phyloP scores from a whole-genome alignment of 177 flowering plant species.

The Vitis hybrid region DNA sequence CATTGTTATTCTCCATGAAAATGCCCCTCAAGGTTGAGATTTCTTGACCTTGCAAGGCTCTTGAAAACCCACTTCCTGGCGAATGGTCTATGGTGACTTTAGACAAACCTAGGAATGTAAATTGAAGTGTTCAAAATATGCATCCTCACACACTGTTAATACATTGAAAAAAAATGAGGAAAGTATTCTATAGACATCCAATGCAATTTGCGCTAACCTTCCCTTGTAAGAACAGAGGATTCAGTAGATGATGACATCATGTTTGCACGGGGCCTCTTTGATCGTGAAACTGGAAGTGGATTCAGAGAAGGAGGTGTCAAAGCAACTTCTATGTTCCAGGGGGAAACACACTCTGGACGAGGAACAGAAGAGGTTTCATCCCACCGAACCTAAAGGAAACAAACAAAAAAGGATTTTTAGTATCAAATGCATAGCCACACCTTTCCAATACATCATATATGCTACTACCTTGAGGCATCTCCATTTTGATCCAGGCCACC shows the following conservation, averaged over 20 bases:
- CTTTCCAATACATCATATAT: neutral
- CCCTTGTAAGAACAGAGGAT: constrained; percentile 70
- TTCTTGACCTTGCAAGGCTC: constrained; percentile 99
- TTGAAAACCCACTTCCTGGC: constrained; percentile 53
- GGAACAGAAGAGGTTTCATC: constrained; percentile 82
- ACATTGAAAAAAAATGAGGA: no score
- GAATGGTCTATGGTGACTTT: constrained; percentile 60
- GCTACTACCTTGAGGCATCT: constrained; percentile 81
- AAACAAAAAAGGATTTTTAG: constrained; percentile 9
- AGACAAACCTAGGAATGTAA: constrained; percentile 45
- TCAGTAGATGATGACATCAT: constrained; percentile 65
- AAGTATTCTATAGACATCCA: neutral
- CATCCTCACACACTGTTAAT: no score
- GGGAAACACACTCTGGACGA: constrained; percentile 95
- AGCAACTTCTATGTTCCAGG: constrained; percentile 96
- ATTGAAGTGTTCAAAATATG: neutral
- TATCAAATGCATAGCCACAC: neutral
- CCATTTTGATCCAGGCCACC: constrained; percentile 90
- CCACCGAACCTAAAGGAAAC: constrained; percentile 80
- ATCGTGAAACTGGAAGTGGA: constrained; percentile 66
- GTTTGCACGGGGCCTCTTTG: constrained; percentile 72
- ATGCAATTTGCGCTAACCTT: constrained; percentile 51
- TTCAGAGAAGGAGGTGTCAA: constrained; percentile 62
- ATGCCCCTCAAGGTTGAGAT: constrained; percentile 66
- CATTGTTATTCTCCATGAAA: constrained; percentile 51